These are phyloP conservation scores for Zymoseptoria passerinii DNA, from an alignment of 2,329 filamentous ascomycete genomes.

Conservation along the genomic window DNA sequence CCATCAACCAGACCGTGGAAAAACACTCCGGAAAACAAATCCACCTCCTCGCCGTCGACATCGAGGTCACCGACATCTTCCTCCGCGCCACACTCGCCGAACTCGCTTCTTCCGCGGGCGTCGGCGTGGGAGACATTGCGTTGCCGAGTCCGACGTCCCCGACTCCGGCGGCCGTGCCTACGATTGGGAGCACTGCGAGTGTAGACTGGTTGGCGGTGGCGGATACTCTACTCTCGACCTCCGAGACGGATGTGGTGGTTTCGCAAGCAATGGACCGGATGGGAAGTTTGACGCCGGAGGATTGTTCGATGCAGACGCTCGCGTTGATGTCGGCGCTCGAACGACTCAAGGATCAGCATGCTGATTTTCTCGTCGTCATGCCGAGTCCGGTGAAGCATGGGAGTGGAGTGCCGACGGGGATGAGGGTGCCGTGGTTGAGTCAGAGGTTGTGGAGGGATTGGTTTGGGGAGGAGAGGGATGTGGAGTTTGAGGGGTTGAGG, in stretches of 20 bases:
- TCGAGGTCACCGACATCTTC: conserved; percentile 23
- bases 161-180: neutral
- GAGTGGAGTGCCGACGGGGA: conserved; percentile 13
- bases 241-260: conserved; percentile 9
- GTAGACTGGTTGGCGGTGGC: conserved; percentile 25
- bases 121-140: conserved; percentile 14
- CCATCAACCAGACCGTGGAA: conserved; percentile 22
- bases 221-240: conserved; percentile 15
- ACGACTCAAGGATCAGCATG: conserved; percentile 17
- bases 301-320: conserved; percentile 17
- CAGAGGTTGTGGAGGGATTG: conserved; percentile 18
- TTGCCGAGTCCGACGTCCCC: conserved; percentile 7
- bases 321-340: conserved; percentile 20
- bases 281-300: conserved; percentile 10
- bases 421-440: conserved; percentile 18
- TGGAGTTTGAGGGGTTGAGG: conserved; percentile 5
- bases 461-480: conserved; percentile 8
- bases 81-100: conserved; percentile 21
- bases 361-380: conserved; percentile 21
- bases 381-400: conserved; percentile 14
- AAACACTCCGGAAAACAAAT: conserved; percentile 19
- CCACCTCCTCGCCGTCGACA: conserved; percentile 22
- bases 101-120: conserved; percentile 13
- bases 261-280: conserved; percentile 10
- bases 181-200: neutral